Percentiles rank a stretch among this genome's conserved stretches.
Conservation (phyloP, 352 stramenopile species). For the Globisporangium emineosum region DNA sequence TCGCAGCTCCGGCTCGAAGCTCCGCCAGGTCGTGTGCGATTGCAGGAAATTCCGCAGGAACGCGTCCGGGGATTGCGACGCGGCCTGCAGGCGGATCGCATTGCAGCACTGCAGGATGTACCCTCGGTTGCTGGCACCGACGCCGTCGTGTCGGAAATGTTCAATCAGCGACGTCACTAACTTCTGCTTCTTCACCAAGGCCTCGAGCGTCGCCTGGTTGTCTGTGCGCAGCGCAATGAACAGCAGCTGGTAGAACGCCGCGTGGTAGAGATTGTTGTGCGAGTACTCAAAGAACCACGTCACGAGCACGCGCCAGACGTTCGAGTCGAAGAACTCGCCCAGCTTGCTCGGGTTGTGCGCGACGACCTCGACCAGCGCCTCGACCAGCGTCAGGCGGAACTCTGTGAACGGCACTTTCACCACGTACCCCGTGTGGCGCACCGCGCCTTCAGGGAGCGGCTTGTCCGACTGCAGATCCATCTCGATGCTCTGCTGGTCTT, state of each 20-base stretch:
- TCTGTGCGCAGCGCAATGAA: slow-evolving; percentile 87
- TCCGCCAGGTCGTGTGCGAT: slow-evolving; percentile 83
- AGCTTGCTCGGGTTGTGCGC: slow-evolving; percentile 72
- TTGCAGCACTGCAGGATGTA: slow-evolving; percentile 90
- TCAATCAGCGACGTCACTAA: slow-evolving; percentile 83
- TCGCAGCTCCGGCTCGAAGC: slow-evolving; percentile 69
- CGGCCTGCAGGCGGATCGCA: slow-evolving; percentile 83
- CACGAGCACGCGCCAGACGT: slow-evolving; percentile 85
- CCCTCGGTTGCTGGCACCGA: slow-evolving; percentile 76
- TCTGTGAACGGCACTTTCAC: slow-evolving; percentile 89
- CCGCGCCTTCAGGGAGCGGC: slow-evolving; percentile 54
- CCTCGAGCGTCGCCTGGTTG: slow-evolving; percentile 73
- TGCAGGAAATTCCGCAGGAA: slow-evolving; percentile 89
- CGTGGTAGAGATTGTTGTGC: slow-evolving; percentile 91
- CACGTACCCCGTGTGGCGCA: slow-evolving; percentile 86
- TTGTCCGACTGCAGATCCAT: slow-evolving; percentile 58
- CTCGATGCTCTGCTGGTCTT: slow-evolving; percentile 78
- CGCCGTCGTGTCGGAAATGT: slow-evolving; percentile 62
- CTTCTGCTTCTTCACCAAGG: slow-evolving; percentile 87
- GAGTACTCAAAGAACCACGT: slow-evolving; percentile 91
- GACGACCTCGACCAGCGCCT: slow-evolving; percentile 83
- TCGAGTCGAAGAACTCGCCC: slow-evolving; percentile 67
- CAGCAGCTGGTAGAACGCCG: slow-evolving; percentile 87
- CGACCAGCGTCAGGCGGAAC: slow-evolving; percentile 82
- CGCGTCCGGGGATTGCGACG: slow-evolving; percentile 81